phyloP scores from a whole-genome alignment of 2,329 filamentous ascomycete species.

The Fusarium sp. region DNA sequence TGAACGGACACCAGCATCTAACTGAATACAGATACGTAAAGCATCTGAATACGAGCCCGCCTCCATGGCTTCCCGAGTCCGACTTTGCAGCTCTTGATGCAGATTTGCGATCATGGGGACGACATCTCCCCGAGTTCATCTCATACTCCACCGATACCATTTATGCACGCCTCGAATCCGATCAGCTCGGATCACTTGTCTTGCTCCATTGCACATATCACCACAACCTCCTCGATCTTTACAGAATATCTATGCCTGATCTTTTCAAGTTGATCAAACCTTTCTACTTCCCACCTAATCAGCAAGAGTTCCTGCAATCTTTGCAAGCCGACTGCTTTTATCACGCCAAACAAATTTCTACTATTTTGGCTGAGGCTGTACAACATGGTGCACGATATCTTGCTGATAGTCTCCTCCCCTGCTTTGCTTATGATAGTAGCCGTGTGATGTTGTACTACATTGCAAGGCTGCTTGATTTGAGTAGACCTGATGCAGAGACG shows the following conservation, averaged over 20 bases:
- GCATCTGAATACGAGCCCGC: conserved; percentile 52
- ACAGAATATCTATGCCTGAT: conserved; percentile 59
- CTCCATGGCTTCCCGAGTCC: conserved; percentile 58
- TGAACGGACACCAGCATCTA: conserved; percentile 1
- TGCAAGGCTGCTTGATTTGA: conserved; percentile 56
- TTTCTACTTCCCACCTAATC: conserved; percentile 54
- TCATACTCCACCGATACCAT: conserved; percentile 58
- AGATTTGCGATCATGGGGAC: conserved; percentile 56
- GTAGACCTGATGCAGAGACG: conserved; percentile 49
- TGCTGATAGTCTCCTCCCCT: conserved; percentile 59
- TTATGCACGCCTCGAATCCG: conserved; percentile 59
- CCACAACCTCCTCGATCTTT: conserved; percentile 59
- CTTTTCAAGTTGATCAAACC: conserved; percentile 58
- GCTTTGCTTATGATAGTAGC: conserved; percentile 61
- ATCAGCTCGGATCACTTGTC: conserved; percentile 59
- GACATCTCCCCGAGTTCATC: conserved; percentile 57
- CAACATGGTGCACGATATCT: conserved; percentile 56
- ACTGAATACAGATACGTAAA: conserved; percentile 54
- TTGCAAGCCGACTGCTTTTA: conserved; percentile 54
- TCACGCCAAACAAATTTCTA: conserved; percentile 54
- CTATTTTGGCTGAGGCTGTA: conserved; percentile 54
- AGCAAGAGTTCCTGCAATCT: conserved; percentile 51
- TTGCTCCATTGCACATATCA: conserved; percentile 61
- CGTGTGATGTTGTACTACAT: conserved; percentile 62
- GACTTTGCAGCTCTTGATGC: conserved; percentile 56